Percentiles rank a stretch among this genome's conserved stretches.
Evolutionary conservation across 495 filamentous ascomycete species (phyloP).

Genomic region (Clohesyomyces aquaticus): DNA sequence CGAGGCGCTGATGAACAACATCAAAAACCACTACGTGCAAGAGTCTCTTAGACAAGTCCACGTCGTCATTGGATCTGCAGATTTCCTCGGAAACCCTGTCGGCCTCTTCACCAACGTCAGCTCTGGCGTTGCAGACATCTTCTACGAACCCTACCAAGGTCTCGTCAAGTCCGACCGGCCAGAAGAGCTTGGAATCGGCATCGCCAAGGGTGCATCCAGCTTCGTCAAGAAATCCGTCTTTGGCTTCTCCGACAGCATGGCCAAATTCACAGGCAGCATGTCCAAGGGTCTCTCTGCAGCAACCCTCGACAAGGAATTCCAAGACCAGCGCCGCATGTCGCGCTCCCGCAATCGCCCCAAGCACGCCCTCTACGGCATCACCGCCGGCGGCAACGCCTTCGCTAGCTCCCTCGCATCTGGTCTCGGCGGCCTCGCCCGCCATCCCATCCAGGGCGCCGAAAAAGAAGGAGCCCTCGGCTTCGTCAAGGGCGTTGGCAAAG

Average conservation of each 20-base stretch:
- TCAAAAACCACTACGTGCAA: constrained; percentile 93
- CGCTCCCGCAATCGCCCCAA: constrained; percentile 92
- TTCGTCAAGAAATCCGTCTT: constrained; percentile 99
- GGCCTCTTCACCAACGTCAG: constrained; percentile 98
- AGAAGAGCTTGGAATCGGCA: constrained; percentile 89
- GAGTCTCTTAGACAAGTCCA: constrained; percentile 94
- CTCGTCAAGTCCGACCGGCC: constrained; percentile 94
- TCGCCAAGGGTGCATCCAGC: constrained; percentile 93
- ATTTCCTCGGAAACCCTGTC: constrained; percentile 98
- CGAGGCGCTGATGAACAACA: constrained; percentile 76
- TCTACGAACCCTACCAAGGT: constrained; percentile 98
- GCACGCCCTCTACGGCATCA: constrained; percentile 95
- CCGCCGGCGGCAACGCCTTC: constrained; percentile 92
- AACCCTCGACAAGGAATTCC: constrained; percentile 97
- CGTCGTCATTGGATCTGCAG: constrained; percentile 92
- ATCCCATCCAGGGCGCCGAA: constrained; percentile 93
- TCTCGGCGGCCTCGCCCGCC: constrained; percentile 87
- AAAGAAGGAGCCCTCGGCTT: constrained; percentile 92
- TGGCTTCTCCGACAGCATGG: constrained; percentile 92
- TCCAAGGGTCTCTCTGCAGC: constrained; percentile 94
- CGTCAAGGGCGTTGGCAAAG: constrained; percentile 96
- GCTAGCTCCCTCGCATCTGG: constrained; percentile 89
- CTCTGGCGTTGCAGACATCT: constrained; percentile 94
- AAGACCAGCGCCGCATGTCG: constrained; percentile 92
- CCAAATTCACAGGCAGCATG: constrained; percentile 94